phyloP scores from a whole-genome alignment of 1,139 yeast genomes.

The Suhomyces terraborum region DNA sequence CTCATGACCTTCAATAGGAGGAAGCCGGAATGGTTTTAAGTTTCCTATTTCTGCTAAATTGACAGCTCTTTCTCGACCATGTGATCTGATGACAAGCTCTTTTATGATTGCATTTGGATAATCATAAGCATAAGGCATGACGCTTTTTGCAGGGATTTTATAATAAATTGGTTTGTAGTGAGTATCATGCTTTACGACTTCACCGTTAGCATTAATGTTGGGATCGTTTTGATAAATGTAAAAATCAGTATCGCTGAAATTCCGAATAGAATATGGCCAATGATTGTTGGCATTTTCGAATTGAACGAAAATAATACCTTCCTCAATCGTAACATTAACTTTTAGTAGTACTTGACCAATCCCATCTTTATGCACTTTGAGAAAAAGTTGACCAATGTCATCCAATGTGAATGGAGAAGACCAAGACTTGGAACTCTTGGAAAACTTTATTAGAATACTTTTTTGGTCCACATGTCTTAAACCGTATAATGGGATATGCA shows the following conservation, averaged over 20 bases:
- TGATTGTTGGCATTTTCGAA: conserved; percentile 69
- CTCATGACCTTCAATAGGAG: conserved; percentile 46
- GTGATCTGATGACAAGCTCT: conserved; percentile 72
- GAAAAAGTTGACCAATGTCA: conserved; percentile 78
- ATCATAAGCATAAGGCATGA: conserved; percentile 99
- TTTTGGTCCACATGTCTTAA: conserved; percentile 52
- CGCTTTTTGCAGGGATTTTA: conserved; percentile 82
- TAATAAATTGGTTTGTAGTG: conserved; percentile 76
- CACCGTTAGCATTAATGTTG: conserved; percentile 71
- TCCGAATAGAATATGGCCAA: conserved; percentile 94
- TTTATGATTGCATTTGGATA: conserved; percentile 88
- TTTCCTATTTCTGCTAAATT: conserved; percentile 93
- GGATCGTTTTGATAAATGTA: conserved; percentile 87
- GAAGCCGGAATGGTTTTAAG: conserved; percentile 79
- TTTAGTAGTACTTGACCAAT: conserved; percentile 70
- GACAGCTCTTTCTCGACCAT: conserved; percentile 74
- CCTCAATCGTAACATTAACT: conserved; percentile 73
- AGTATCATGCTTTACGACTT: conserved; percentile 46
- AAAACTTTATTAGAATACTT: conserved; percentile 60
- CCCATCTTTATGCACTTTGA: conserved; percentile 65
- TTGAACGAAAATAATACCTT: conserved; percentile 78
- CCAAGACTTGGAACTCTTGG: conserved; percentile 67
- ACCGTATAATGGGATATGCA: conserved; percentile 64
- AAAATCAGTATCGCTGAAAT: conserved; percentile 83
- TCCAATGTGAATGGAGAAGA: conserved; percentile 85